Evolutionary conservation across 83 land plant species (phyloP), one percentile per base, ranked within the genome.

Genomic region (Picea mariana): DNA sequence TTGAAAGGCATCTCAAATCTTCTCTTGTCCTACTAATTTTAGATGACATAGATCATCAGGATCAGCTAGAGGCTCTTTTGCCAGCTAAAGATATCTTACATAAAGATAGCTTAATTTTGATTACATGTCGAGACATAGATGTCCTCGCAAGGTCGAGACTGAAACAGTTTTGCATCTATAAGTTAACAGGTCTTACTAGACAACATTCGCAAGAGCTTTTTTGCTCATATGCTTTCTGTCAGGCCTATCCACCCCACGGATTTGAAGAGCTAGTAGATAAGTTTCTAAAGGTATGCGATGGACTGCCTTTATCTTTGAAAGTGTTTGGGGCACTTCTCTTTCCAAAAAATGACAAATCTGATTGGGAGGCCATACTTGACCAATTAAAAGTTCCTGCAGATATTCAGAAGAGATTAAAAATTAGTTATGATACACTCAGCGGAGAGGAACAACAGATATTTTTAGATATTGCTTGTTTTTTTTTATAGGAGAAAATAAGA

Each of bases 401-500:
- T n/a, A n/a, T n/a, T n/a, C n/a, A n/a, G n/a, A n/a, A n/a, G n/a
- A n/a, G n/a, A 38, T 31, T 76, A 3, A 76, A n/a, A 76, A 18
- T 76, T 17, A 76, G 78, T 24, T 76, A 76, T 76, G 78, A 76
- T 21, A 31, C 52, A 76, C 23, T 76, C 0, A n/a, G 40, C 34
- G 27, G 7, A 76, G 59, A 76, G 40, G 78, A 76, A 47, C 52
- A 76, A 4, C 20, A 52, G 59, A 76, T 76, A 20, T 76, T 76
- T 47, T n/a, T 76, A 23, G 78, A 76, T 76, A 42, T 76, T 27
- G 78, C 78, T 20, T 76, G 78, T n/a, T n/a, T 47, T 76, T 76
- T 47, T 76, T 76, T 18, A 47, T 76, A 13, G 58, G 59, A 2
- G 59, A 44, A 52, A 52, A 76, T 11, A 76, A 18, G 7, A 13